These are phyloP conservation scores for Lecanicillium sp. DNA, from an alignment of 2,329 filamentous ascomycete species.

Conservation along the genomic window DNA sequence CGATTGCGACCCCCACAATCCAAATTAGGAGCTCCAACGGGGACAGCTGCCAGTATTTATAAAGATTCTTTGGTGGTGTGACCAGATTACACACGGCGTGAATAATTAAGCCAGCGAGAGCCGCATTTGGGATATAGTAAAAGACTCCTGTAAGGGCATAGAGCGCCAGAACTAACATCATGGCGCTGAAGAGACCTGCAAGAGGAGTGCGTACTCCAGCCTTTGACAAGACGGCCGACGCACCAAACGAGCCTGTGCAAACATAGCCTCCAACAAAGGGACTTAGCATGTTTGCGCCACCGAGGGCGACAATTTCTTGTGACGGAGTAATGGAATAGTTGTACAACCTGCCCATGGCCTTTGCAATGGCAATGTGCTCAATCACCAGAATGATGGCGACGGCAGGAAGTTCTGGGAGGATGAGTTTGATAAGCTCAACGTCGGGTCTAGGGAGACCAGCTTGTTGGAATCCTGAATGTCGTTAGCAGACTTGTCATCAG, in stretches of 20 bases:
- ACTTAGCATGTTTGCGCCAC: slow-evolving; percentile 65
- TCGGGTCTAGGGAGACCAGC: slow-evolving; percentile 52
- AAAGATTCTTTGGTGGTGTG: slow-evolving; percentile 63
- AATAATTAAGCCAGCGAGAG: slow-evolving; percentile 69
- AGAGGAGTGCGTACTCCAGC: slow-evolving; percentile 73
- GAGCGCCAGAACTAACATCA: slow-evolving; percentile 68
- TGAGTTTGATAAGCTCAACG: slow-evolving; percentile 43
- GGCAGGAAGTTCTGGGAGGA: slow-evolving; percentile 57
- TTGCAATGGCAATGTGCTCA: slow-evolving; percentile 77
- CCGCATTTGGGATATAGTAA: slow-evolving; percentile 69
- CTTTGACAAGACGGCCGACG: slow-evolving; percentile 78
- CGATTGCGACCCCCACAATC: slow-evolving; percentile 60
- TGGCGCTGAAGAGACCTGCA: slow-evolving; percentile 68
- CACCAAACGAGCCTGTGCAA: slow-evolving; percentile 41
- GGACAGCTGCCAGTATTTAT: slow-evolving; percentile 70
- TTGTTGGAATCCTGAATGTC: slow-evolving; percentile 48
- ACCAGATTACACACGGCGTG: slow-evolving; percentile 74
- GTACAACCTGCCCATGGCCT: slow-evolving; percentile 72
- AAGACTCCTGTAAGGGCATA: slow-evolving; percentile 72
- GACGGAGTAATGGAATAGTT: slow-evolving; percentile 74
- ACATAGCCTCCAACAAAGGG: slow-evolving; percentile 58
- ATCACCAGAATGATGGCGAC: slow-evolving; percentile 71
- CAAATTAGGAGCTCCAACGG: slow-evolving; percentile 69
- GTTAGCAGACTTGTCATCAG: slow-evolving; percentile 9
- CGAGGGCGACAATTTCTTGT: slow-evolving; percentile 72